phyloP scores from a whole-genome alignment of 2,329 filamentous ascomycete genomes.

The Aspergillus oerlinghausenensis region DNA sequence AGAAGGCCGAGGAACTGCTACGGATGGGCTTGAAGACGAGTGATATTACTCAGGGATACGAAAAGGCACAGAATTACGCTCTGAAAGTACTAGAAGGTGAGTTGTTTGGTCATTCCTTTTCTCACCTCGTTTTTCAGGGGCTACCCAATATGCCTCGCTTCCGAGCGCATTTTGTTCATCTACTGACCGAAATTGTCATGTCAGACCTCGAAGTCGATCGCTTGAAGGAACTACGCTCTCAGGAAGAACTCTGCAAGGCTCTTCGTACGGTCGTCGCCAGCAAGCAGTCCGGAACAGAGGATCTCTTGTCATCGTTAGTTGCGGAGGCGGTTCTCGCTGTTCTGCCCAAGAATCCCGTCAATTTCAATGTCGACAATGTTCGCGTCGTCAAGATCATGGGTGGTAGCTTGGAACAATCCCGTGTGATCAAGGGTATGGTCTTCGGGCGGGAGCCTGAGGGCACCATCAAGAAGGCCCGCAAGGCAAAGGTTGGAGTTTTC shows the following conservation, averaged over 20 bases:
- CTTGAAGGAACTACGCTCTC: constrained; percentile 75
- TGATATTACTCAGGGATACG: constrained; percentile 93
- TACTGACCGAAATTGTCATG: neutral
- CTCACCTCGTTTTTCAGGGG: constrained; percentile 6
- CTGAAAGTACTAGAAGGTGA: constrained; percentile 73
- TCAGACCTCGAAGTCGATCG: constrained; percentile 82
- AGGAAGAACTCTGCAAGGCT: constrained; percentile 86
- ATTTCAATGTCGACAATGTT: constrained; percentile 99
- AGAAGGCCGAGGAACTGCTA: constrained; percentile 94
- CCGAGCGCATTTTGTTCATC: neutral
- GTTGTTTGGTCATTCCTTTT: constrained; percentile 13
- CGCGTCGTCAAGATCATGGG: constrained; percentile 99
- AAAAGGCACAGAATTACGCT: constrained; percentile 86
- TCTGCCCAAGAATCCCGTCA: constrained; percentile 87
- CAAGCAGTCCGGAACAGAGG: constrained; percentile 93
- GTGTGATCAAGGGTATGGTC: constrained; percentile 96
- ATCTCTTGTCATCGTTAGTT: constrained; percentile 79
- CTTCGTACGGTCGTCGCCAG: constrained; percentile 92
- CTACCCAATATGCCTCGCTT: neutral
- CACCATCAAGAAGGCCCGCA: constrained; percentile 79
- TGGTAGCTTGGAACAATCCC: constrained; percentile 87
- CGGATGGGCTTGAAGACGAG: constrained; percentile 98
- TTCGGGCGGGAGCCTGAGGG: constrained; percentile 95
- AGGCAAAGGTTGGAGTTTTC: constrained; percentile 95
- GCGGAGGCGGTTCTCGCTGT: constrained; percentile 80